Evolutionary conservation across 208 protist species (phyloP).

Genomic region (Trypanosoma avium): DNA sequence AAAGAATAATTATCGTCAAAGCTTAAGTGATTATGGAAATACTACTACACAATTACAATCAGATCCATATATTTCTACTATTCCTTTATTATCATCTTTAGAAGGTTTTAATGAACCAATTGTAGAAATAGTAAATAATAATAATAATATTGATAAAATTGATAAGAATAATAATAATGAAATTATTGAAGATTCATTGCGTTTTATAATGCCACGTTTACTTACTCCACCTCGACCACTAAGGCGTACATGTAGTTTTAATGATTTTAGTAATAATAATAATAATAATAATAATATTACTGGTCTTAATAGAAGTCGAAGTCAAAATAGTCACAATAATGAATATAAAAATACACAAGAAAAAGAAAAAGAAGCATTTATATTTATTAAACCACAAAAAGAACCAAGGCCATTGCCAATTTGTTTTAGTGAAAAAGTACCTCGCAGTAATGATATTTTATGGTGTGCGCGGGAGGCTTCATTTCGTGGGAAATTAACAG

Average conservation of each 20-base stretch:
- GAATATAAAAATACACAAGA: too few relatives aligned
- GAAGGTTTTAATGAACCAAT: too few relatives aligned
- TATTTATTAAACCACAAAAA: conserved; percentile 15
- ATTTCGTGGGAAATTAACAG: conserved; percentile 6
- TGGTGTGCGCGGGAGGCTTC: neutral
- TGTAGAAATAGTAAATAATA: neutral
- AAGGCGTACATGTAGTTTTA: neutral
- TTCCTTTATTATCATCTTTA: too few relatives aligned
- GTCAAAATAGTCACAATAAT: too few relatives aligned
- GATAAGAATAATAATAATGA: neutral
- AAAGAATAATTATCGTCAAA: too few relatives aligned
- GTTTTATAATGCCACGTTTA: neutral
- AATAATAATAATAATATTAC: too few relatives aligned
- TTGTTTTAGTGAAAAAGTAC: neutral
- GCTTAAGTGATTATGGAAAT: too few relatives aligned
- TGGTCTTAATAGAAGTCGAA: too few relatives aligned
- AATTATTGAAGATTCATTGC: too few relatives aligned
- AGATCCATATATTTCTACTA: too few relatives aligned
- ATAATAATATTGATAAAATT: neutral
- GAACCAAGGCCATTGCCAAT: conserved; percentile 16
- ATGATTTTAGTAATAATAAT: neutral
- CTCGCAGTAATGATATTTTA: neutral
- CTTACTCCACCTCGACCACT: conserved; percentile 13
- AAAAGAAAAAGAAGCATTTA: neutral
- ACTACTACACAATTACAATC: too few relatives aligned